phyloP scores from a whole-genome alignment of 1,284 basidiomycete genomes.

The Cryptococcus hybrid region DNA sequence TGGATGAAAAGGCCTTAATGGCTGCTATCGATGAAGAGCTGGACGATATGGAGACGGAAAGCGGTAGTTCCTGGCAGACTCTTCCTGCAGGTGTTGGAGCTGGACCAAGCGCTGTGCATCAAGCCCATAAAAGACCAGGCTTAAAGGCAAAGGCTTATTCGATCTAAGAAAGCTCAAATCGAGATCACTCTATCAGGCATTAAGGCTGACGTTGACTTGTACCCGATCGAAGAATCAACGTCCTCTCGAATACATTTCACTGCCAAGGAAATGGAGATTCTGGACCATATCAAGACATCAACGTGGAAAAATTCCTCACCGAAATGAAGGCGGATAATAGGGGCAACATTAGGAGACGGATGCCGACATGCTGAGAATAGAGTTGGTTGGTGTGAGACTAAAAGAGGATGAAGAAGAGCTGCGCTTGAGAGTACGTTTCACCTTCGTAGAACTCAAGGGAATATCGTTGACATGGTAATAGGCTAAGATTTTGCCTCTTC shows the following conservation, averaged over 20 bases:
- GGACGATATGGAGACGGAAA: constrained; percentile 62
- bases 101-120: constrained; percentile 36
- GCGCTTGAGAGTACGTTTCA: constrained; percentile 65
- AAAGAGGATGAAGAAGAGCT: constrained; percentile 69
- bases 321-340: constrained; percentile 74
- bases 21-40: constrained; percentile 90
- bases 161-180: constrained; percentile 76
- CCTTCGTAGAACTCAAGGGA: not conserved
- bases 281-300: constrained; percentile 97
- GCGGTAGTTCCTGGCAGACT: constrained; percentile 83
- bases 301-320: constrained; percentile 98
- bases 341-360: constrained; percentile 85
- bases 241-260: constrained; percentile 66
- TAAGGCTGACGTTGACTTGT: constrained; percentile 66
- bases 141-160: constrained; percentile 56
- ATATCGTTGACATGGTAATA: constrained; percentile 37
- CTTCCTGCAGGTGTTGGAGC: constrained; percentile 52
- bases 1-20: constrained; percentile 73
- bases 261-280: constrained; percentile 74
- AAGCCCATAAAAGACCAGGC: constrained; percentile 38
- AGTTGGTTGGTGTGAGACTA: constrained; percentile 71
- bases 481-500: constrained; percentile 84
- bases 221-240: constrained; percentile 56
- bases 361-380: constrained; percentile 89
- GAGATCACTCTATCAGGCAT: constrained; percentile 75